Evolutionary conservation across 768 basidiomycete species (phyloP), one percentile per base, ranked within the genome.

Genomic region (Amanita phalloides): DNA sequence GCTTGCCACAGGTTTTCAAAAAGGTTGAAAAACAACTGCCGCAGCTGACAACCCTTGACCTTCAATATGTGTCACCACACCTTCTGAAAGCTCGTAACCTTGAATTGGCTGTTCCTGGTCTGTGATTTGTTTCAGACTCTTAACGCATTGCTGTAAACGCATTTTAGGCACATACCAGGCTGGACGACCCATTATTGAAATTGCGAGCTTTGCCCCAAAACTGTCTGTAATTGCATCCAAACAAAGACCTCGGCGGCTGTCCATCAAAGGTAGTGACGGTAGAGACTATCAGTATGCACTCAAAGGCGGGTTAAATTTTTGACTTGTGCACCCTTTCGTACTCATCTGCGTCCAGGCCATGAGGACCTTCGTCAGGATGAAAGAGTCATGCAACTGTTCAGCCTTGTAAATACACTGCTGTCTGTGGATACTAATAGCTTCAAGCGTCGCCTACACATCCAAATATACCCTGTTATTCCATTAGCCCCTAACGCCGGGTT

Each of bases 331-430:
- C 39, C 23, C 7, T 20, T 20, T 20, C 45, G 13, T 43, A 54
- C 45, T 53, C 38, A 26, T n/a, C 48, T 8, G 26, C 51, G 41
- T 43, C 9, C 56, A 94, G 92, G 96, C 6, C 96, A 99, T 66
- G 96, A 99, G 70, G 96, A 99, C 71, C 75, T 99, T 47, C 92
- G 96, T 37, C 96, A 98, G 68, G 96, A 99, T 63, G 96, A 99
- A 61, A 81, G 96, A 55, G 96, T 98, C 51, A 98, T 98, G 95
- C 96, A 99, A 65, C 77, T 98, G 17, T 98, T 98, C 66, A 88
- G 96, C 54, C 82, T 99, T 44, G 88, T 98, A 60, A 99, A 99
- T 67, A 95, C 91, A 0, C 71, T 97, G 2, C 81, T 99, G 26
- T 85, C 89, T 6, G 84, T 91, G 17, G 95, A 99, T 61, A 89